Conservation (phyloP, 495 filamentous ascomycete genomes). For the Xeromyces bisporus region DNA sequence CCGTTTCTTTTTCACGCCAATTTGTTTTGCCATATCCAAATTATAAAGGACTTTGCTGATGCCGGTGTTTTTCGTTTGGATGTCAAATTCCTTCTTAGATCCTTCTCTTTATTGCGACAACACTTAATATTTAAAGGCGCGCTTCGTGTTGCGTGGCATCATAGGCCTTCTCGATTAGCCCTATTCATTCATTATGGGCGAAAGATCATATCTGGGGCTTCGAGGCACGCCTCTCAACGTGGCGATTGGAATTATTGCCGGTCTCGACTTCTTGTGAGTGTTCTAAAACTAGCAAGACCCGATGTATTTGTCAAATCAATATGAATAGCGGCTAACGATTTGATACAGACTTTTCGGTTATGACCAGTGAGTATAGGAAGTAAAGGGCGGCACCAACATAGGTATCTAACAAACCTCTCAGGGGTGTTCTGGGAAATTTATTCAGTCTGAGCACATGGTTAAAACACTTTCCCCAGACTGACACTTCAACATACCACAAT, state of each 20-base stretch:
- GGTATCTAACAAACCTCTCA: too few relatives aligned
- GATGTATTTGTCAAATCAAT: not conserved
- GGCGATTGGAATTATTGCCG: constrained; percentile 48
- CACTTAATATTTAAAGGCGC: too few relatives aligned
- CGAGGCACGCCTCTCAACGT: constrained; percentile 45
- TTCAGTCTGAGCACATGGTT: constrained; percentile 34
- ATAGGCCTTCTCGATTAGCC: not conserved
- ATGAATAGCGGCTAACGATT: constrained; percentile 1
- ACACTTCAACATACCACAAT: constrained; percentile 25
- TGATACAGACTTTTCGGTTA: constrained; percentile 19
- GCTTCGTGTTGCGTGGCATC: too few relatives aligned
- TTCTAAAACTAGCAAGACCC: not conserved
- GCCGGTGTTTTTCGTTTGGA: too few relatives aligned
- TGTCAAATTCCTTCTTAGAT: too few relatives aligned
- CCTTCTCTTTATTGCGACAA: too few relatives aligned
- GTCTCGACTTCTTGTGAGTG: constrained; percentile 44
- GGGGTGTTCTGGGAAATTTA: constrained; percentile 39
- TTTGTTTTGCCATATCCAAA: too few relatives aligned
- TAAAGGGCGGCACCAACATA: too few relatives aligned
- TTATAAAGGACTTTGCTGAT: too few relatives aligned
- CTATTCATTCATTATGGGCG: not conserved
- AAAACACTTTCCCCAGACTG: constrained; percentile 33
- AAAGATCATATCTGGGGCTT: constrained; percentile 42
- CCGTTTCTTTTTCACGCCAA: too few relatives aligned
- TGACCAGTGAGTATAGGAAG: constrained; percentile 22